Evolutionary conservation across 805 yeast species (phyloP).

Genomic region (Hanseniaspora lindneri): DNA sequence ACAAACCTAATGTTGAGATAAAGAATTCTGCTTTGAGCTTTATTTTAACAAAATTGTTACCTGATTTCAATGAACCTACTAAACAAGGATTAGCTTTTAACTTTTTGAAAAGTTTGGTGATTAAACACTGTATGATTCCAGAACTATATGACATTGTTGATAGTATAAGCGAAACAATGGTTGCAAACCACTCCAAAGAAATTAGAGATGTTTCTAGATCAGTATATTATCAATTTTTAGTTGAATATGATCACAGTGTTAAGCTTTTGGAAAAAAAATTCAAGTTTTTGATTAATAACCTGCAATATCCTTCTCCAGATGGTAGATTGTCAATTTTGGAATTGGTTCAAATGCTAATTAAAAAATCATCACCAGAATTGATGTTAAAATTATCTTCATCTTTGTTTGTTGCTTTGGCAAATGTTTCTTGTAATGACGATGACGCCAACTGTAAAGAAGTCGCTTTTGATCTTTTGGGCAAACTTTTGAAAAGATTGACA

Average conservation of each 20-base stretch:
- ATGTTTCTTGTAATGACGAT: constrained; percentile 67
- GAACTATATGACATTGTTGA: constrained; percentile 87
- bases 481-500: constrained; percentile 42
- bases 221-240: constrained; percentile 69
- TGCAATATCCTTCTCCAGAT: constrained; percentile 69
- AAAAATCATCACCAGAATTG: constrained; percentile 50
- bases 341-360: constrained; percentile 55
- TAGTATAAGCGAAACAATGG: constrained; percentile 67
- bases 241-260: constrained; percentile 90
- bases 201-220: constrained; percentile 77
- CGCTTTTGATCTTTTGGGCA: constrained; percentile 52
- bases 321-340: constrained; percentile 92
- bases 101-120: constrained; percentile 65
- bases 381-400: constrained; percentile 54
- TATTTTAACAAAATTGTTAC: constrained; percentile 57
- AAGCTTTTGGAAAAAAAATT: constrained; percentile 75
- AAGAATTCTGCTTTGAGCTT: constrained; percentile 64
- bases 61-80: constrained; percentile 83
- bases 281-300: constrained; percentile 64
- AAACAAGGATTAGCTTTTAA: constrained; percentile 80
- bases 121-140: constrained; percentile 63
- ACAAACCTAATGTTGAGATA: constrained; percentile 47
- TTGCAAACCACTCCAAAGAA: constrained; percentile 73
- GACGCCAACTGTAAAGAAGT: constrained; percentile 69
- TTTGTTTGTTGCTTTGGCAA: constrained; percentile 71